Conservation (phyloP, 2,329 filamentous ascomycete genomes). For the Mycosphaerelloides madeirae region DNA sequence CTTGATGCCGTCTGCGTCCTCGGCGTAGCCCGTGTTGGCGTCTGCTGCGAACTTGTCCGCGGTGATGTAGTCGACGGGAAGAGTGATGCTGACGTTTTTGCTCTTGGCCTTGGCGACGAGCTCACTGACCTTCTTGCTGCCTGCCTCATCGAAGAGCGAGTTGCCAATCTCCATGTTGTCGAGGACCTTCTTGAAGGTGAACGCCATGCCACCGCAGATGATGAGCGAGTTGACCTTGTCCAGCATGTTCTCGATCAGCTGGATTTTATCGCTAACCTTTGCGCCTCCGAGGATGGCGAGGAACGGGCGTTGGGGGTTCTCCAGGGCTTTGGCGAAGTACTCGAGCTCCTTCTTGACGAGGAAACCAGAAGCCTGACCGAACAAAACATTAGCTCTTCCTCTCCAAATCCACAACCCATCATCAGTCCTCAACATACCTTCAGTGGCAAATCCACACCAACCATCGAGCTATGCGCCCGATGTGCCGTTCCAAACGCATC, state of each 20-base stretch:
- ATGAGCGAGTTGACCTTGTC: slow-evolving; percentile 96
- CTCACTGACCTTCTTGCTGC: slow-evolving; percentile 81
- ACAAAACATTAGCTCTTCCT: too few relatives aligned
- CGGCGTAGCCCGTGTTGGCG: slow-evolving; percentile 74
- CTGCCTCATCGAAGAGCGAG: slow-evolving; percentile 88
- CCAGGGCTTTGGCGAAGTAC: slow-evolving; percentile 96
- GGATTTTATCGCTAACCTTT: slow-evolving; percentile 99
- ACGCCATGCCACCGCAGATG: slow-evolving; percentile 97
- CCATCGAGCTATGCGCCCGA: slow-evolving; percentile 98
- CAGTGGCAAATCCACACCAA: slow-evolving; percentile 89
- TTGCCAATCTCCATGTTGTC: slow-evolving; percentile 83
- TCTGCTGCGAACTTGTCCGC: slow-evolving; percentile 91
- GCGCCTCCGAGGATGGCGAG: slow-evolving; percentile 96
- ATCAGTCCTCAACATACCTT: slow-evolving; percentile 53
- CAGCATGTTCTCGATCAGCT: slow-evolving; percentile 97
- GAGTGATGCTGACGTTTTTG: slow-evolving; percentile 90
- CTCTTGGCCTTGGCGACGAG: slow-evolving; percentile 94
- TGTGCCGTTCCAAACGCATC: slow-evolving; percentile 98
- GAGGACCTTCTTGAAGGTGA: slow-evolving; percentile 99
- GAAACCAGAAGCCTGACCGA: slow-evolving; percentile 77
- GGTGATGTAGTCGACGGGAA: slow-evolving; percentile 92
- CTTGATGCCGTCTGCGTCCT: slow-evolving; percentile 82
- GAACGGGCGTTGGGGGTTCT: slow-evolving; percentile 90
- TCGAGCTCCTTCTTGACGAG: slow-evolving; percentile 99
- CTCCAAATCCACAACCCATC: too few relatives aligned